Evolutionary conservation across 2,329 filamentous ascomycete species (phyloP), one percentile per base, ranked within the genome.

Genomic region (Alternaria longipes): DNA sequence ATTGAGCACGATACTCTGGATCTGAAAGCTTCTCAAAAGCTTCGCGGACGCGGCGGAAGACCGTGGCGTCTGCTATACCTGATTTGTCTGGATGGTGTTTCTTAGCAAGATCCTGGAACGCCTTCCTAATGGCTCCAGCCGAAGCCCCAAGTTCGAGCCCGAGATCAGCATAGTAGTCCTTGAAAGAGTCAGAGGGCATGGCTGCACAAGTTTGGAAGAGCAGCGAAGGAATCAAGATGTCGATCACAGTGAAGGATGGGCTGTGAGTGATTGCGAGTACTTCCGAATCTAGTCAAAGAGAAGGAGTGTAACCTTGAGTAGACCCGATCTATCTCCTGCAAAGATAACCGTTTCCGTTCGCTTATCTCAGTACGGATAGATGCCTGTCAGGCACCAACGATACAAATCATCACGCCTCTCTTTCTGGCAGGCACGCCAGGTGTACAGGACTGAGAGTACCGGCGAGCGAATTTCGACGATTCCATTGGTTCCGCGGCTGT

Each of bases 81-180:
- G 97, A 97, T 51, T 94, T 97, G 79, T 98, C 94, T 8, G 94
- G 94, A 74, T 98, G 94, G 75, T 88, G 97, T 74, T 97, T 97
- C 81, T 97, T 97, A 18, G 94, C 94, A 59, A 97, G 84, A 49
- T 92, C 91, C 78, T 97, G 97, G 82, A 97, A 98, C 3, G 94
- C 93, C 79, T 96, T 96, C 78, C 97, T 97, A 78, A 98, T 97
- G 32, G 97, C 92, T 56, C 87, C 82, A 2, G 91, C 82, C 1
- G 91, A 89, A n/a, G 94, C 91, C 63, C 81, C 85, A 78, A 92
- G 94, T 70, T 83, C 83, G 26, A 98, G 91, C 12, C 93, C 93
- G 20, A 98, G 88, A 6, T 90, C 86, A 67, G 88, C 86, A 79
- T 98, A 98, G 5, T 94, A 94, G 72, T 98, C 91, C 76, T 91